Evolutionary conservation across 139 green algal species (phyloP).

Genomic region (Chlamydomonas applanata): DNA sequence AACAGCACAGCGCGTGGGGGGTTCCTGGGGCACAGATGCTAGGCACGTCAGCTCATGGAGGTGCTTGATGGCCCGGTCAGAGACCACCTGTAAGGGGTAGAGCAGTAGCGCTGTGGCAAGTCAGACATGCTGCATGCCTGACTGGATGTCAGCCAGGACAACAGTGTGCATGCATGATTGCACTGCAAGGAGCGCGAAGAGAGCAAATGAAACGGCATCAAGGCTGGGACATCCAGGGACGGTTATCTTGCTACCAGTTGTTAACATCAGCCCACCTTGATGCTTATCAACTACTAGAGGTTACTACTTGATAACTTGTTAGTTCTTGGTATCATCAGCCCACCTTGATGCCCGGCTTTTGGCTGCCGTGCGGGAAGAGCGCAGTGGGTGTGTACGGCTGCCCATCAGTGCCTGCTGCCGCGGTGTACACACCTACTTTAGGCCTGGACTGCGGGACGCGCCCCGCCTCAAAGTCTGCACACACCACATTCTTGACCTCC

Average conservation of each 20-base stretch:
- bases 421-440: background rate
- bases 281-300: too few relatives aligned
- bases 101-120: too few relatives aligned
- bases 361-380: slow-evolving; percentile 33
- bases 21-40: background rate
- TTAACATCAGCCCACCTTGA: too few relatives aligned
- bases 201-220: too few relatives aligned
- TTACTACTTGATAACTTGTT: too few relatives aligned
- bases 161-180: too few relatives aligned
- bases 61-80: slow-evolving; percentile 47
- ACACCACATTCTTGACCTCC: slow-evolving; percentile 45
- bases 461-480: slow-evolving; percentile 31
- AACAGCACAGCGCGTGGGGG: slow-evolving; percentile 23
- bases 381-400: slow-evolving; percentile 26
- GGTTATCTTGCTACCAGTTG: too few relatives aligned
- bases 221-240: too few relatives aligned
- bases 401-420: slow-evolving; percentile 15
- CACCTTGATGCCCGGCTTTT: slow-evolving; percentile 27
- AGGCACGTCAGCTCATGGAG: slow-evolving; percentile 32
- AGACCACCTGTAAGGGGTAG: slow-evolving; percentile 21
- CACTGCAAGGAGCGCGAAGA: too few relatives aligned
- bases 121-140: too few relatives aligned
- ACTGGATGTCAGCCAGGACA: too few relatives aligned
- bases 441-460: slow-evolving; percentile 9
- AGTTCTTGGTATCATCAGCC: background rate